phyloP scores from a whole-genome alignment of 1,284 basidiomycete genomes.

The Golubevia pallescens region DNA sequence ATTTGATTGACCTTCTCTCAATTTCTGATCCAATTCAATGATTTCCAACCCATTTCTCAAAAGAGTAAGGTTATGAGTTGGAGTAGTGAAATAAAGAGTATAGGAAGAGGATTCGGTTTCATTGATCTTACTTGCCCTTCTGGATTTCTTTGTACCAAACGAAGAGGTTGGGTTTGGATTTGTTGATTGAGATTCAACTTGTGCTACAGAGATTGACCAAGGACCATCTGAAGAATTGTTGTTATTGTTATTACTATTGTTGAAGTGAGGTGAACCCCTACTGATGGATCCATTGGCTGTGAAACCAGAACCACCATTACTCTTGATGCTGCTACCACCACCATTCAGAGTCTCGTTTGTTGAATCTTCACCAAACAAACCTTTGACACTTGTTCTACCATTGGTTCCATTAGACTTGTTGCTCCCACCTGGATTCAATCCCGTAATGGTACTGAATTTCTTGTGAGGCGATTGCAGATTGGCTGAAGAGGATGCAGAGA shows the following conservation, averaged over 20 bases:
- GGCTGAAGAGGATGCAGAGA: no score
- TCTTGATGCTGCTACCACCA: constrained; percentile 9
- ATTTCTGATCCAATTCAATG: constrained; percentile 77
- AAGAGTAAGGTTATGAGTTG: constrained; percentile 84
- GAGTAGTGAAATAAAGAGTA: constrained; percentile 69
- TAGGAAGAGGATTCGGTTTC: constrained; percentile 64
- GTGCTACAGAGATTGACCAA: no score
- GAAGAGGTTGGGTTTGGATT: no score
- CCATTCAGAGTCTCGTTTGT: constrained; percentile 13
- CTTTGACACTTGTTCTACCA: constrained; percentile 28
- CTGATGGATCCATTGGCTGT: no score
- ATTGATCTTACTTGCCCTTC: no score
- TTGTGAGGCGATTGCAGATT: constrained; percentile 8
- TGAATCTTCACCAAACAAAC: constrained; percentile 25
- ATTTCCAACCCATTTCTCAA: constrained; percentile 78
- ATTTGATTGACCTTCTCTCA: constrained; percentile 57
- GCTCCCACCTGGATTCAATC: constrained; percentile 14
- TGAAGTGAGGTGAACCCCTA: no score
- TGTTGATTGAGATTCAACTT: no score
- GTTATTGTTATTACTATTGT: no score
- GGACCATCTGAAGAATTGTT: no score
- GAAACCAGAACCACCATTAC: no score
- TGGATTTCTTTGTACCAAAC: no score
- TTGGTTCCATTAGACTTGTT: constrained; percentile 12
- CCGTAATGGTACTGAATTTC: constrained; percentile 43